Evolutionary conservation across 306 rosid genomes (phyloP), one percentile per base, ranked within the genome.

Genomic region (Citrullus mucosospermus): DNA sequence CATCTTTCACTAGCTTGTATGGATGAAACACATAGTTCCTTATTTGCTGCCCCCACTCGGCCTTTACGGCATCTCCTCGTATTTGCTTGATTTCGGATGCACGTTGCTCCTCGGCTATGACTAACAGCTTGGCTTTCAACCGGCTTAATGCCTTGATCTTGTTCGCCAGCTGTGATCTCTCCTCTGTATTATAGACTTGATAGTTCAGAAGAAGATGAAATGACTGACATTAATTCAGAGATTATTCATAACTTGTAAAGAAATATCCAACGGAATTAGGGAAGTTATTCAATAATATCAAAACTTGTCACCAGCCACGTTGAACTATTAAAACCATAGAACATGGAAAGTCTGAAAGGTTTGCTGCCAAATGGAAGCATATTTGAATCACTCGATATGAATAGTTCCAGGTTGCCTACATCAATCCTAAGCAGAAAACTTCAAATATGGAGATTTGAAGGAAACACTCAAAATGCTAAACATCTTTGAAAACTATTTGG

Each of bases 41-140:
- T 80, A 94, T 94, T 82, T 94, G 98, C 77, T 94, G 98, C 51
- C 98, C 98, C 98, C 98, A 94, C 83, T 94, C 98, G 9, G 98
- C 98, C 77, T 92, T 94, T 39, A 94, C 98, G 38, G 83, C 89
- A 8, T 94, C 98, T 76, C 98, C 98, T 41, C 97, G 87, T 84
- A 94, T 94, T 82, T 94, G 96, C 90, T 88, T 92, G 80, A 94
- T 89, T 78, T 94, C 98, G 0, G 95, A 83, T 4, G 97, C 97
- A 9, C 97, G 85, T 82, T 94, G 98, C 82, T 94, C 98, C 85
- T 67, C 89, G 2, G 98, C 96, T 41, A 94, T 92, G 73, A 94
- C 98, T 78, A 94, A 81, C 87, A 92, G 78, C 87, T 94, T 94
- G 25, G 95, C 97, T 62, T 94, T 94, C 90, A 94, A 84, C 81